Base-by-base conservation (phyloP, 371 early-diverging fungal genomes). In the Mortierella sp. region DNA sequence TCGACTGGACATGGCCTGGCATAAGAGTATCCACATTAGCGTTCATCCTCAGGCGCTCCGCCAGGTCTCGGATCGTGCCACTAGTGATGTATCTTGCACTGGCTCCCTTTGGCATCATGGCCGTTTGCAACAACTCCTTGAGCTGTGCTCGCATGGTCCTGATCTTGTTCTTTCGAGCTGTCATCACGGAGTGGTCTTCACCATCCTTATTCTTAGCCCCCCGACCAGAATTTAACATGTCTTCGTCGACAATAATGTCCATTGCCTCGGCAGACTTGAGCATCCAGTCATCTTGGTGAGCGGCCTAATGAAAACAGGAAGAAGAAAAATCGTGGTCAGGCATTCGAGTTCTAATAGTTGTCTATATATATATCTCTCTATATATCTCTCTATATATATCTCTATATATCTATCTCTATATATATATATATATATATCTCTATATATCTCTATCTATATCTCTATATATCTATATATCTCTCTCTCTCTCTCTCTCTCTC, bases 181-280 rank as follows among this genome's bases (percentile, higher is more conserved):
- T 68, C 68, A 71, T 71, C 1, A 68, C 71, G 21, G 72, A 60
- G 57, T 68, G 64, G 29, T 71, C 76, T n/a, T 62, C 64, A 28
- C 85, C 79, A 4, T 84, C 83, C 59, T 69, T 80, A 56, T 75
- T 70, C 29, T 82, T 79, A 44, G 82, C 68, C 30, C 81, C 74
- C 11, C 79, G 75, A 0, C 66, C 76, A 0, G 80, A 73, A 18
- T 87, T 81, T 74, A 86, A 73, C 44, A 84, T 75, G 29, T 93
- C 92, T 64, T 94, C 93, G 73, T 93, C 94, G 44, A 93, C 81
- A 56, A 91, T 91, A 50, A 97, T 88, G 57, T 94, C 97, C 85
- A 94, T 86, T 47, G 93, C 95, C 60, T 90, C 88, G 0, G 97
- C 97, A 60, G 91, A 91, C 67, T 94, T 93, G 64, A 88, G 83